These are phyloP conservation scores for Blastomyces emzantsi DNA, from an alignment of 2,329 filamentous ascomycete genomes.

Conservation along the genomic window DNA sequence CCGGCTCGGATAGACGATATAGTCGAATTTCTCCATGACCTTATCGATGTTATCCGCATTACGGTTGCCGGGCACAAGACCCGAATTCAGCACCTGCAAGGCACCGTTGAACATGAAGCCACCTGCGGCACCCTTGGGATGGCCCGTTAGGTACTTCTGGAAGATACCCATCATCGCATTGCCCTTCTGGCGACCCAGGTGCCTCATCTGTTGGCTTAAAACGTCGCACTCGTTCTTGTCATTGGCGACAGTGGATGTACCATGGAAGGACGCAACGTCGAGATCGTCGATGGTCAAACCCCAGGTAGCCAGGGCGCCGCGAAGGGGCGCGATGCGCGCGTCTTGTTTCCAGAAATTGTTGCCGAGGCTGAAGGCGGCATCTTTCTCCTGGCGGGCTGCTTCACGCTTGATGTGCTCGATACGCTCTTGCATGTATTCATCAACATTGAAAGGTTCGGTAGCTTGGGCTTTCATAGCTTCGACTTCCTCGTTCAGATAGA, in stretches of 20 bases:
- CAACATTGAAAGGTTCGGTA: constrained; percentile 61
- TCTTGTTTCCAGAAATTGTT: constrained; percentile 99
- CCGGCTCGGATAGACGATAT: constrained; percentile 93
- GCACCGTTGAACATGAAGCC: constrained; percentile 99
- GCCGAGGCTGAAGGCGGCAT: constrained; percentile 82
- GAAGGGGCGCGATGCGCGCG: constrained; percentile 83
- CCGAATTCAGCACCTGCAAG: constrained; percentile 87
- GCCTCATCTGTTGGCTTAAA: constrained; percentile 89
- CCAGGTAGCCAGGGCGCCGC: constrained; percentile 94
- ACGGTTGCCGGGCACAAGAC: constrained; percentile 90
- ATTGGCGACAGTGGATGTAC: constrained; percentile 95
- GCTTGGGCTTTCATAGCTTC: constrained; percentile 79
- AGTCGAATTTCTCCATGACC: constrained; percentile 94
- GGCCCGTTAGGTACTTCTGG: constrained; percentile 98
- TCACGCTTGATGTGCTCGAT: constrained; percentile 79
- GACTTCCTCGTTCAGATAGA: constrained; percentile 88
- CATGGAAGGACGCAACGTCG: constrained; percentile 94
- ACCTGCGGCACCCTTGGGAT: constrained; percentile 97
- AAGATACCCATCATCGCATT: constrained; percentile 95
- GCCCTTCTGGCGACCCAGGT: constrained; percentile 91
- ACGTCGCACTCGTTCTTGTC: constrained; percentile 99
- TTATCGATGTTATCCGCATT: constrained; percentile 97
- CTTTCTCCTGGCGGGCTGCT: constrained; percentile 82
- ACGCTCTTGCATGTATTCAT: constrained; percentile 78
- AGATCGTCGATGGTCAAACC: constrained; percentile 96